Evolutionary conservation across 192 early-diverging fungal species (phyloP).

Genomic region (Diversispora eburnea): DNA sequence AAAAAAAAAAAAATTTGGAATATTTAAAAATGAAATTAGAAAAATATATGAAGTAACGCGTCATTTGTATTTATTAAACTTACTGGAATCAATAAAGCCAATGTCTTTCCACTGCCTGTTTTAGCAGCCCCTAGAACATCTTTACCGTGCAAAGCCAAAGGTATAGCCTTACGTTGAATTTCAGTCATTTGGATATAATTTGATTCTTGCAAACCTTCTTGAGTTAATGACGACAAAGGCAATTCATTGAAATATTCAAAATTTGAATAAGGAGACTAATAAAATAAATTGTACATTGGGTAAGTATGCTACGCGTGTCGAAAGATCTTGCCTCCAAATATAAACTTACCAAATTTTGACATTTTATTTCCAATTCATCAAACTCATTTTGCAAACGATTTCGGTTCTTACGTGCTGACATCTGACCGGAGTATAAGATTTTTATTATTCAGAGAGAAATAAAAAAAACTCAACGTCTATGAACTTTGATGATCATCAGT

Average conservation of each 20-base stretch:
- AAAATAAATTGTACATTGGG: neutral
- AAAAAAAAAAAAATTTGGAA: constrained; percentile 1
- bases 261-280: constrained; percentile 1
- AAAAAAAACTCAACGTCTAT: too few relatives aligned
- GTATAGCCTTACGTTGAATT: constrained; percentile 80
- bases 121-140: constrained; percentile 85
- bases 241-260: constrained; percentile 44
- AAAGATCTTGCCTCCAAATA: neutral
- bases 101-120: constrained; percentile 82
- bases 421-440: too few relatives aligned
- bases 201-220: constrained; percentile 69
- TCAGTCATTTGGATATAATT: constrained; percentile 93
- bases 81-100: constrained; percentile 76
- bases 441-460: too few relatives aligned
- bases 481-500: too few relatives aligned
- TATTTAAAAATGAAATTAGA: neutral
- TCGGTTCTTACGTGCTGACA: too few relatives aligned
- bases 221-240: constrained; percentile 53
- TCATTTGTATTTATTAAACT: neutral
- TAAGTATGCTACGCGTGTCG: neutral
- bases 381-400: too few relatives aligned
- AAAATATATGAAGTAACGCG: neutral
- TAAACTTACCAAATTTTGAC: constrained; percentile 19
- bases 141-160: constrained; percentile 61
- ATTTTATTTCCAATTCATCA: neutral